Conservation (phyloP, 176 grass and related monocot species). For the Guadua angustifolia region DNA sequence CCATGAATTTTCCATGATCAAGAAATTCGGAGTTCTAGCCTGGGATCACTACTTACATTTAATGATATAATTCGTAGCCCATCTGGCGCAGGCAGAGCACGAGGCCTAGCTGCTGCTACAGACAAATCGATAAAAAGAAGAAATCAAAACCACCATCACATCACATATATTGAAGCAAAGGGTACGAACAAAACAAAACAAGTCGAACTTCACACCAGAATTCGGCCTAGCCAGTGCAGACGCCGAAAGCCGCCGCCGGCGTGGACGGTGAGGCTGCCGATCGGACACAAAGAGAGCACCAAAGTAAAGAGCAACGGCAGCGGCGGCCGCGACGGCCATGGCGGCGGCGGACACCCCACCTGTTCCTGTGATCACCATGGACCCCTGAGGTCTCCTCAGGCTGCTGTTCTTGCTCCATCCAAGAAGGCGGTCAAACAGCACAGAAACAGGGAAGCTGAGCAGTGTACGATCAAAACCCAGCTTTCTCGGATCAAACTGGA, state of each 20-base stretch:
- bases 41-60: conserved; percentile 38
- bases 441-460: conserved; percentile 40
- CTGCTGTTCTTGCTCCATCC: conserved; percentile 18
- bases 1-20: neutral
- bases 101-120: conserved; percentile 16
- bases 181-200: neutral
- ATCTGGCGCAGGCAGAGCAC: conserved; percentile 19
- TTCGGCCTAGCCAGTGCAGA: neutral
- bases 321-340: neutral
- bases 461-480: conserved; percentile 16
- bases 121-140: neutral
- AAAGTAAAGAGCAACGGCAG: conserved; percentile 20
- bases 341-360: neutral
- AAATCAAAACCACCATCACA: conserved; percentile 7
- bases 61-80: conserved; percentile 51
- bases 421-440: conserved; percentile 38
- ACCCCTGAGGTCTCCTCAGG: neutral
- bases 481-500: conserved; percentile 38
- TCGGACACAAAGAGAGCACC: conserved; percentile 11
- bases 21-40: neutral
- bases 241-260: neutral
- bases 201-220: conserved; percentile 30
- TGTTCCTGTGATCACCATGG: neutral
- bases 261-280: conserved; percentile 4
- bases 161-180: neutral